phyloP scores from a whole-genome alignment of 768 basidiomycete genomes.

The Naganishia antarctica region DNA sequence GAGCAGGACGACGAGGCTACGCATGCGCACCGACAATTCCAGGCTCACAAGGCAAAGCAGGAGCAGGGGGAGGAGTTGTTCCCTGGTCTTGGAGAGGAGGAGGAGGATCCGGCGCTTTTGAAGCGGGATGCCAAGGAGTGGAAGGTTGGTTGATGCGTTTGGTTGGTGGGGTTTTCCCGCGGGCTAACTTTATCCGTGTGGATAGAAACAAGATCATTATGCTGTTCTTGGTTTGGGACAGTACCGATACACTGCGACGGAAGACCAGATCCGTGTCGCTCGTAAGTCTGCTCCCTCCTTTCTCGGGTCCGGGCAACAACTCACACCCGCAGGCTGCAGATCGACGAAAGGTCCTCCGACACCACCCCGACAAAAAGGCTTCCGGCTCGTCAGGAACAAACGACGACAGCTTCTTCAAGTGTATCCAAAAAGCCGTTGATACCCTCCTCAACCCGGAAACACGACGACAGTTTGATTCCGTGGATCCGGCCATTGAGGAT shows the following conservation, averaged over 20 bases:
- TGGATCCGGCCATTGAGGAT: slow-evolving; percentile 80
- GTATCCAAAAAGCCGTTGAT: slow-evolving; percentile 97
- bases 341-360: slow-evolving; percentile 97
- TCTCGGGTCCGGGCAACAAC: neutral
- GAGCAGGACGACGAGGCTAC: slow-evolving; percentile 70
- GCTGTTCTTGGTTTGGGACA: slow-evolving; percentile 90
- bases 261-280: slow-evolving; percentile 91
- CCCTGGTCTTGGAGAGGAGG: slow-evolving; percentile 86
- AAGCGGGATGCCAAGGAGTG: slow-evolving; percentile 92
- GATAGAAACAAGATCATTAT: slow-evolving; percentile 97
- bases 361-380: slow-evolving; percentile 96
- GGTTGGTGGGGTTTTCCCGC: too few relatives aligned
- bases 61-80: slow-evolving; percentile 65
- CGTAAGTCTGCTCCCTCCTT: slow-evolving; percentile 55
- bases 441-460: slow-evolving; percentile 79
- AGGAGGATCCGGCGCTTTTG: slow-evolving; percentile 66
- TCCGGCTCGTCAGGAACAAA: slow-evolving; percentile 68
- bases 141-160: slow-evolving; percentile 61
- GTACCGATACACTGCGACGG: slow-evolving; percentile 75
- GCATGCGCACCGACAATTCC: slow-evolving; percentile 50
- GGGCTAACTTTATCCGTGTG: too few relatives aligned
- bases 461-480: slow-evolving; percentile 91
- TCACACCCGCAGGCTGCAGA: slow-evolving; percentile 57
- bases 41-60: slow-evolving; percentile 53
- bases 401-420: slow-evolving; percentile 99